These are phyloP conservation scores for Didymella keratinophila DNA, from an alignment of 2,329 filamentous ascomycete species.

Conservation along the genomic window DNA sequence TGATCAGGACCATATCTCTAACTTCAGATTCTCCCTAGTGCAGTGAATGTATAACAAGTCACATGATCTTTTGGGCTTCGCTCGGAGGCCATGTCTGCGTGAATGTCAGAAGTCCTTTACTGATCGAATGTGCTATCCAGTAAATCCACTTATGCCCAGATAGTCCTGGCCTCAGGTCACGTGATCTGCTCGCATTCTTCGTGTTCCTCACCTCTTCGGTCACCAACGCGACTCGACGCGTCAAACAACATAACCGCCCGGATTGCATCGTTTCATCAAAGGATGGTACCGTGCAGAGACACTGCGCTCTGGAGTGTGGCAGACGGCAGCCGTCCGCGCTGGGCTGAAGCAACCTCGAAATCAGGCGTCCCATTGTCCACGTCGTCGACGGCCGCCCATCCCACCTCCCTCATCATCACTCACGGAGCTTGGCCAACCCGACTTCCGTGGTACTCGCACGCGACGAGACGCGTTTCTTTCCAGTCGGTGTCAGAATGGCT, in stretches of 20 bases:
- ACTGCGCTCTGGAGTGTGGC: background rate
- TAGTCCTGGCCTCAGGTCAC: too few relatives aligned
- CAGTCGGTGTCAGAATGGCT: background rate
- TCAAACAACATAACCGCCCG: background rate
- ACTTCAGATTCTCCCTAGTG: too few relatives aligned
- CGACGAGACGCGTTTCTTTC: background rate
- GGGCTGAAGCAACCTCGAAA: background rate
- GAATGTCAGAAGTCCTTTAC: background rate
- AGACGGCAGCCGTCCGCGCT: background rate
- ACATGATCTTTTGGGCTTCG: background rate
- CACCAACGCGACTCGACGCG: background rate
- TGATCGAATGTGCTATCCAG: background rate
- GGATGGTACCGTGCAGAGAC: background rate
- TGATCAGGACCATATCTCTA: background rate
- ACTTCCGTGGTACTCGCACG: background rate
- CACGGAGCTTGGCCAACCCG: background rate
- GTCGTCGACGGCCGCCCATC: background rate
- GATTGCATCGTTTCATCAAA: background rate
- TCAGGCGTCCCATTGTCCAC: background rate
- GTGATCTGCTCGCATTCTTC: too few relatives aligned
- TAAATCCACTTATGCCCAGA: too few relatives aligned
- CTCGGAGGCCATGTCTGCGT: background rate
- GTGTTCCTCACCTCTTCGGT: background rate
- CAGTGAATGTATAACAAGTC: background rate
- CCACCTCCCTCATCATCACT: background rate